A percentile compares a stretch with the other conserved stretches of the same genome.
Conservation (phyloP, 2,329 filamentous ascomycete species). For the Trichoderma polysporum region DNA sequence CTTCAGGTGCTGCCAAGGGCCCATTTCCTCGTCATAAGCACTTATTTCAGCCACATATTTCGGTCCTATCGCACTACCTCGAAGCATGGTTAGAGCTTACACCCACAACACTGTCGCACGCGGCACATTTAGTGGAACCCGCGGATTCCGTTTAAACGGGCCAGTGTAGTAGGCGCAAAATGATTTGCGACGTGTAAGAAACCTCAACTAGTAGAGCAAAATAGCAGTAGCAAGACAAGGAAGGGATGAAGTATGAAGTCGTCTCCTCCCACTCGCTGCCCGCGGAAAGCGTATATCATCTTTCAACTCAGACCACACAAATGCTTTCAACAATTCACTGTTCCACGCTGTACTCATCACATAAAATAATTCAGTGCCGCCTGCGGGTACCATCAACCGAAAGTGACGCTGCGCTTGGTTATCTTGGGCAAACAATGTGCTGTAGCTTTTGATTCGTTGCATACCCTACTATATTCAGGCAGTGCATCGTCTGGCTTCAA, state of each 20-base stretch:
- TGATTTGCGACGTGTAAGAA: background rate
- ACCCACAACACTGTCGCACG: background rate
- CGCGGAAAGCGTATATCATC: too few species aligned
- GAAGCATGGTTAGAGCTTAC: background rate
- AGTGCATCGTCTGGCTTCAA: too few species aligned
- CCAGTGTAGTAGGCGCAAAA: background rate
- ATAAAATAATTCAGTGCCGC: too few species aligned
- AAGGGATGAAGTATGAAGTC: too few species aligned
- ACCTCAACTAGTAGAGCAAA: background rate
- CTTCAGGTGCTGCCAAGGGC: background rate
- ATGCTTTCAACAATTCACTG: too few species aligned
- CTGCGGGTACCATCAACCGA: too few species aligned
- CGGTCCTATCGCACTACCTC: background rate
- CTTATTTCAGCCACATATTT: slow-evolving; percentile 13
- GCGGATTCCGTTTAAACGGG: slow-evolving; percentile 8
- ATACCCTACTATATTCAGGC: too few species aligned
- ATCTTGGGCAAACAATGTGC: too few species aligned
- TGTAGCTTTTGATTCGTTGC: too few species aligned
- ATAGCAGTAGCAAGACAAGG: background rate
- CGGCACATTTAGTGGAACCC: background rate
- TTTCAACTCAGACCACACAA: too few species aligned
- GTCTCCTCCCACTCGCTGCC: background rate
- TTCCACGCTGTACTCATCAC: too few species aligned
- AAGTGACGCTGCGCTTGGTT: too few species aligned
- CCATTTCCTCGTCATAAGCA: slow-evolving; percentile 6